These are phyloP conservation scores for Waitea zeae DNA, from an alignment of 1,284 basidiomycete species.

Conservation along the genomic window DNA sequence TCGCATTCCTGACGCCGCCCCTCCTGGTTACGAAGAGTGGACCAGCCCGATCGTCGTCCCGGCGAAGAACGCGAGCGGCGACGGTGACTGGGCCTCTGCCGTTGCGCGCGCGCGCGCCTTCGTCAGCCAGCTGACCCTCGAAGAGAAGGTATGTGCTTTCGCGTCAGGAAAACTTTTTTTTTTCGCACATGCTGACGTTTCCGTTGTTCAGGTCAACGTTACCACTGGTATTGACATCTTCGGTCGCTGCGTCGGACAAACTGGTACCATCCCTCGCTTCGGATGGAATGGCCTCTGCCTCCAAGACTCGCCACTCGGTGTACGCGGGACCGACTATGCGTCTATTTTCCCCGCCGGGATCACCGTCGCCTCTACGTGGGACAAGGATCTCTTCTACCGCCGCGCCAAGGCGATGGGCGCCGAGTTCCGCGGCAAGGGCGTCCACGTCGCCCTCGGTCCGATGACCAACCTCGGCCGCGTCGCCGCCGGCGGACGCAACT, in stretches of 20 bases:
- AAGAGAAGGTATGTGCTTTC: too few relatives aligned
- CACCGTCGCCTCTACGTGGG: slow-evolving; percentile 36
- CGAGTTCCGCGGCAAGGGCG: slow-evolving; percentile 62
- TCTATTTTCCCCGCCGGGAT: slow-evolving; percentile 25
- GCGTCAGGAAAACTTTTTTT: too few relatives aligned
- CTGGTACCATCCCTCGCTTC: slow-evolving; percentile 16
- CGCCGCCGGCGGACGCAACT: slow-evolving; percentile 42
- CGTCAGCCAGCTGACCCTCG: slow-evolving; percentile 15
- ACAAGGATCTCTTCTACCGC: slow-evolving; percentile 26
- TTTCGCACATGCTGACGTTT: too few relatives aligned
- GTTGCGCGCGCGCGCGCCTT: slow-evolving; percentile 14
- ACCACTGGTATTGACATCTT: slow-evolving; percentile 32
- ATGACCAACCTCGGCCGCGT: slow-evolving; percentile 32
- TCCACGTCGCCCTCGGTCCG: slow-evolving; percentile 44
- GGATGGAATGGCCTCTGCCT: slow-evolving; percentile 8
- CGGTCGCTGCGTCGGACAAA: slow-evolving; percentile 49
- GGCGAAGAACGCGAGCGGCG: not conserved
- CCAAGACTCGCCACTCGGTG: slow-evolving; percentile 37
- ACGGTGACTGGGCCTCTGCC: not conserved
- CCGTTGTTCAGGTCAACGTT: too few relatives aligned
- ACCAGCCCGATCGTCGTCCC: slow-evolving; percentile 4
- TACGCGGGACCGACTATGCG: slow-evolving; percentile 23
- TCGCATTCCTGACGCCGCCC: not conserved
- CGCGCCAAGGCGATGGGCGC: slow-evolving; percentile 56
- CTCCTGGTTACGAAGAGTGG: not conserved